These are phyloP conservation scores for Metschnikowia lochheadii DNA, from an alignment of 805 yeast genomes.

Conservation along the genomic window DNA sequence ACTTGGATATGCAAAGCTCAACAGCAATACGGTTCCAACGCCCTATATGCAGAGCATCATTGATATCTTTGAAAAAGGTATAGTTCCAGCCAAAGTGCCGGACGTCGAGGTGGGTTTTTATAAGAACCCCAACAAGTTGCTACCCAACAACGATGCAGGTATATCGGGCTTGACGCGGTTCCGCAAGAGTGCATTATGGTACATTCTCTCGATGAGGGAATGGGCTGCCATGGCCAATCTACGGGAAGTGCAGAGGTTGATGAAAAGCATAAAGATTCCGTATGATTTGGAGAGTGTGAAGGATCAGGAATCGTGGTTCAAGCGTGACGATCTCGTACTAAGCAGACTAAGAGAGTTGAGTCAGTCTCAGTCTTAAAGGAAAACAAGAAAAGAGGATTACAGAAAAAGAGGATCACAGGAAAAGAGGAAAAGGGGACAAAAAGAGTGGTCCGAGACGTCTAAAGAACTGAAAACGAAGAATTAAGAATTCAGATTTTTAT, in stretches of 20 bases:
- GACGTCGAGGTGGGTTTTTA: slow-evolving; percentile 31
- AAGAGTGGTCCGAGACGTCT: too few species aligned
- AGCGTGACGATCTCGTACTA: slow-evolving; percentile 28
- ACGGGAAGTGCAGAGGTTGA: slow-evolving; percentile 24
- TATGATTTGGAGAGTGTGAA: slow-evolving; percentile 16
- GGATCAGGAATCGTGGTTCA: slow-evolving; percentile 28
- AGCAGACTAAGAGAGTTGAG: slow-evolving; percentile 17
- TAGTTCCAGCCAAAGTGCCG: slow-evolving; percentile 6
- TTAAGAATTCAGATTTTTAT: too few species aligned
- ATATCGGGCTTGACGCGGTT: slow-evolving; percentile 54
- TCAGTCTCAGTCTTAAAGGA: background rate
- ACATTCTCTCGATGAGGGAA: slow-evolving; percentile 66
- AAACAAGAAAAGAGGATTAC: too few species aligned
- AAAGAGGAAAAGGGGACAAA: too few species aligned
- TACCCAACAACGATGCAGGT: slow-evolving; percentile 32
- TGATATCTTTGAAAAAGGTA: slow-evolving; percentile 11
- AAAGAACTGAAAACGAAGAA: too few species aligned
- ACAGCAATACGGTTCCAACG: slow-evolving; percentile 12
- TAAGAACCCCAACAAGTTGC: slow-evolving; percentile 33
- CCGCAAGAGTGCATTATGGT: slow-evolving; percentile 78
- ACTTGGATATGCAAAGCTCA: slow-evolving; percentile 25
- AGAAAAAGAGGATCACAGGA: too few species aligned
- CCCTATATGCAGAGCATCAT: slow-evolving; percentile 6
- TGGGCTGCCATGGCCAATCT: slow-evolving; percentile 42
- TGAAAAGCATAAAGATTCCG: slow-evolving; percentile 24